Evolutionary conservation across 352 stramenopile genomes (phyloP).

Genomic region (Phytophthora ramorum): DNA sequence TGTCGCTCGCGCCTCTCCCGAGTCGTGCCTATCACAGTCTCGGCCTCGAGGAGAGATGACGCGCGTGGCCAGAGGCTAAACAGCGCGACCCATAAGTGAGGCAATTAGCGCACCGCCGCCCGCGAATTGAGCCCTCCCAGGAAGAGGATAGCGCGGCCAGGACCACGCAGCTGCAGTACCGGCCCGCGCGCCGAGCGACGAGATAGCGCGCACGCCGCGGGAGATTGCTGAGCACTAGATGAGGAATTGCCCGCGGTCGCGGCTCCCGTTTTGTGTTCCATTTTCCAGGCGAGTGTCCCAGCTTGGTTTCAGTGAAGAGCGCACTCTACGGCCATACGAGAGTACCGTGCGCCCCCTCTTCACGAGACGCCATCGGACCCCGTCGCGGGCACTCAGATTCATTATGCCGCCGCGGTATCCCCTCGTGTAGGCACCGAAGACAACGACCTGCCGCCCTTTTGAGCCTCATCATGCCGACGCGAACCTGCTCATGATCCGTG

Average conservation of each 20-base stretch:
- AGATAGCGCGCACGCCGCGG: conserved; percentile 3
- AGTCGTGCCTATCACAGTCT: conserved; percentile 26
- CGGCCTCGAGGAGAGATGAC: conserved; percentile 26
- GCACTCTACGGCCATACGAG: conserved; percentile 30
- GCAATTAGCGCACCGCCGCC: conserved; percentile 4
- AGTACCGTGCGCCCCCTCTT: conserved; percentile 11
- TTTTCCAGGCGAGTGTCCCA: conserved; percentile 39
- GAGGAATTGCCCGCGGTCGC: conserved; percentile 4
- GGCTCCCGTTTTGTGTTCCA: conserved; percentile 33
- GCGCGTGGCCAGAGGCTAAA: conserved; percentile 33
- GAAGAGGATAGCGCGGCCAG: conserved; percentile 4
- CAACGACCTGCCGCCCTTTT: neutral
- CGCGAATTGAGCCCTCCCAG: conserved; percentile 7
- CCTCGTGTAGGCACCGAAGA: neutral
- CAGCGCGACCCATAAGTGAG: conserved; percentile 7
- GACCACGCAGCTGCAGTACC: neutral
- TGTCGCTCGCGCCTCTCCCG: conserved; percentile 32
- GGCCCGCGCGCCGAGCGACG: neutral
- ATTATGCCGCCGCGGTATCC: conserved; percentile 4
- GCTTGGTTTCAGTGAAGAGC: conserved; percentile 32
- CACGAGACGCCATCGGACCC: conserved; percentile 24
- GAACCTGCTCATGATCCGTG: neutral
- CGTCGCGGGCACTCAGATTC: conserved; percentile 15
- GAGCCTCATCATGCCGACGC: too few relatives aligned
- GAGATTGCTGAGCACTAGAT: conserved; percentile 3